Conservation (phyloP, 352 stramenopile species). For the Phytophthora chlamydospora region DNA sequence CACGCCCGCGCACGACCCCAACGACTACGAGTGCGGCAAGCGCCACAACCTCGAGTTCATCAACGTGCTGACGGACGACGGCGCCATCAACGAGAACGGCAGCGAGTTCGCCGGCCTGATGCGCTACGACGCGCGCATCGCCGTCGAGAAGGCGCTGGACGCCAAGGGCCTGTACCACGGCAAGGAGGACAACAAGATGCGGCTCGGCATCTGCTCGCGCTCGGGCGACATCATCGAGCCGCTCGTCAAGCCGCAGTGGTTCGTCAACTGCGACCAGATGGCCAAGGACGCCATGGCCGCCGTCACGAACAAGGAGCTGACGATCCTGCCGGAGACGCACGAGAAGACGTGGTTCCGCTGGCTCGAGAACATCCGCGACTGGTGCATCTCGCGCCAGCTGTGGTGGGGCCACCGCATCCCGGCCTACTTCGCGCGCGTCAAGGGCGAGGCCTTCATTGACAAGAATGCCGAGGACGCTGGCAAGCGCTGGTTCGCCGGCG, state of each 20-base stretch:
- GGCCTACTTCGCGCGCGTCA: slow-evolving; percentile 96
- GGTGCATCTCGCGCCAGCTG: slow-evolving; percentile 99
- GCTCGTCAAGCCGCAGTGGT: slow-evolving; percentile 99
- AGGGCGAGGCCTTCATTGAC: slow-evolving; percentile 77
- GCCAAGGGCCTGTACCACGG: slow-evolving; percentile 95
- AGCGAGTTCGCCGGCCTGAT: slow-evolving; percentile 87
- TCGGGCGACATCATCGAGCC: slow-evolving; percentile 99
- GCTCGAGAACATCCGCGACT: slow-evolving; percentile 99
- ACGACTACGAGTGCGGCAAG: slow-evolving; percentile 99
- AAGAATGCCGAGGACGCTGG: slow-evolving; percentile 67
- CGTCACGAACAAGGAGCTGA: slow-evolving; percentile 84
- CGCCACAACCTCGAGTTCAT: slow-evolving; percentile 98
- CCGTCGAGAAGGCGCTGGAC: slow-evolving; percentile 92
- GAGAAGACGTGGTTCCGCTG: slow-evolving; percentile 98
- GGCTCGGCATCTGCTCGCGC: slow-evolving; percentile 97
- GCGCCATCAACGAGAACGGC: slow-evolving; percentile 96
- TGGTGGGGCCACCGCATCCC: slow-evolving; percentile 99
- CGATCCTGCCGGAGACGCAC: slow-evolving; percentile 80
- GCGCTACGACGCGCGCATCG: slow-evolving; percentile 90
- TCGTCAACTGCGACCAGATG: slow-evolving; percentile 90
- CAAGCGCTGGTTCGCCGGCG: slow-evolving; percentile 77
- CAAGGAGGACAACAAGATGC: slow-evolving; percentile 99
- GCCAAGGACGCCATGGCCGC: slow-evolving; percentile 83
- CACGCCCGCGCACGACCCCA: slow-evolving; percentile 98
- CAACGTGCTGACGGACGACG: slow-evolving; percentile 96